A percentile compares a stretch with the other conserved stretches of the same genome.
phyloP scores from a whole-genome alignment of 805 yeast species.

The Vanderwaltozyma verrucispora region DNA sequence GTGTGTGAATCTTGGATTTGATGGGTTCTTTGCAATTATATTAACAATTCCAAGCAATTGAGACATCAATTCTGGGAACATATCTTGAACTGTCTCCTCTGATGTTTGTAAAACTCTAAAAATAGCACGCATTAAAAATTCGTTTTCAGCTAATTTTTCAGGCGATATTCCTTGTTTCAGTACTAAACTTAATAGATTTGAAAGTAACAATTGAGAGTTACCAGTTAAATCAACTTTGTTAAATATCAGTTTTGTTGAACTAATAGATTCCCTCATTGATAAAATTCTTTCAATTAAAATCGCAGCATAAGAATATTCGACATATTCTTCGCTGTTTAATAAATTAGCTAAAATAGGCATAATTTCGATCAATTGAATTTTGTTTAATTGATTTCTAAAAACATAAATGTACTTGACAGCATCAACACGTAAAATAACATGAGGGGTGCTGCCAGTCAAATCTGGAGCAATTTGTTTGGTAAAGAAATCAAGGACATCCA shows the following conservation, averaged over 20 bases:
- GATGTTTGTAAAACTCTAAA: conserved; percentile 73
- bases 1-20: conserved; percentile 90
- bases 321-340: conserved; percentile 56
- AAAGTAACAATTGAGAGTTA: conserved; percentile 49
- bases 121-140: conserved; percentile 78
- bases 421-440: conserved; percentile 80
- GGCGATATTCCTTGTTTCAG: conserved; percentile 54
- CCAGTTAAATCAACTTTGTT: conserved; percentile 62
- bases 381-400: conserved; percentile 87
- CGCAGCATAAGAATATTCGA: conserved; percentile 88
- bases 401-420: conserved; percentile 84
- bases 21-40: conserved; percentile 76
- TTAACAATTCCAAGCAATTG: conserved; percentile 62
- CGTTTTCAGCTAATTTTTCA: conserved; percentile 90
- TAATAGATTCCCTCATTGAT: conserved; percentile 50
- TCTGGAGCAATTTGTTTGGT: conserved; percentile 73
- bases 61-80: conserved; percentile 39
- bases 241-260: conserved; percentile 51
- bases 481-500: conserved; percentile 84
- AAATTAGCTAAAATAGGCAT: conserved; percentile 70
- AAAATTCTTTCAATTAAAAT: conserved; percentile 84
- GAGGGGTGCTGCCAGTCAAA: conserved; percentile 45
- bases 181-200: conserved; percentile 57
- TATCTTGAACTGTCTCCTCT: conserved; percentile 47
- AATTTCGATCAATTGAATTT: conserved; percentile 67